Percentiles rank a stretch among this genome's conserved stretches.
Conservation (phyloP, 2,329 filamentous ascomycete genomes). For the Fusarium goolgardi region DNA sequence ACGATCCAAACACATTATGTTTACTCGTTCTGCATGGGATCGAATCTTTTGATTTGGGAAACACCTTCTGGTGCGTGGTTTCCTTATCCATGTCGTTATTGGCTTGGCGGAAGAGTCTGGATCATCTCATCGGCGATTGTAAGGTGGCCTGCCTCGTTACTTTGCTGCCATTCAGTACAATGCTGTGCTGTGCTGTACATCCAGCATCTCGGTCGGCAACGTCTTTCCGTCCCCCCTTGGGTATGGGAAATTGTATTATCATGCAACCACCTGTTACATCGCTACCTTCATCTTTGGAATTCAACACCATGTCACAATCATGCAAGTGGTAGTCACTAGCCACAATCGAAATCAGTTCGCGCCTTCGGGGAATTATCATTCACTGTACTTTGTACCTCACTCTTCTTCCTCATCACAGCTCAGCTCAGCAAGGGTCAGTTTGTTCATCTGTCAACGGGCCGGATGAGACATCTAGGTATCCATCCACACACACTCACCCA, state of each 20-base stretch:
- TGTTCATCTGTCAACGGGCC: slow-evolving; percentile 35
- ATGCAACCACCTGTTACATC: slow-evolving; percentile 19
- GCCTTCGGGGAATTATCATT: slow-evolving; percentile 33
- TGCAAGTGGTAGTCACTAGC: slow-evolving; percentile 39
- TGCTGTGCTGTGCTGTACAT: not conserved
- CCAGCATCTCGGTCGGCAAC: slow-evolving; percentile 21
- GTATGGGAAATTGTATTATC: slow-evolving; percentile 18
- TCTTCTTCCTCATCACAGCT: slow-evolving; percentile 24
- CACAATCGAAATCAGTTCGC: slow-evolving; percentile 42
- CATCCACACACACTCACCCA: not conserved
- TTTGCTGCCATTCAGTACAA: not conserved
- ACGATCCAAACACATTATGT: slow-evolving; percentile 14
- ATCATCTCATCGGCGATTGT: slow-evolving; percentile 35
- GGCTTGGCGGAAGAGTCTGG: slow-evolving; percentile 34
- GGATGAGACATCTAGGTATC: slow-evolving; percentile 31
- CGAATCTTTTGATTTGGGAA: slow-evolving; percentile 5
- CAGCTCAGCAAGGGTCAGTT: slow-evolving; percentile 42
- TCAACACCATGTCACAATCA: slow-evolving; percentile 19
- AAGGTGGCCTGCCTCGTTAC: not conserved
- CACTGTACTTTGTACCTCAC: not conserved
- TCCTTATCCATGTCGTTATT: slow-evolving; percentile 7
- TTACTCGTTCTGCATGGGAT: slow-evolving; percentile 10
- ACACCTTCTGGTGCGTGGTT: not conserved
- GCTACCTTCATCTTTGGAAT: slow-evolving; percentile 3
- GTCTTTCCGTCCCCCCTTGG: slow-evolving; percentile 13